Evolutionary conservation across 495 filamentous ascomycete genomes (phyloP), one percentile per base, ranked within the genome.

Genomic region (Penicillium waksmanii): DNA sequence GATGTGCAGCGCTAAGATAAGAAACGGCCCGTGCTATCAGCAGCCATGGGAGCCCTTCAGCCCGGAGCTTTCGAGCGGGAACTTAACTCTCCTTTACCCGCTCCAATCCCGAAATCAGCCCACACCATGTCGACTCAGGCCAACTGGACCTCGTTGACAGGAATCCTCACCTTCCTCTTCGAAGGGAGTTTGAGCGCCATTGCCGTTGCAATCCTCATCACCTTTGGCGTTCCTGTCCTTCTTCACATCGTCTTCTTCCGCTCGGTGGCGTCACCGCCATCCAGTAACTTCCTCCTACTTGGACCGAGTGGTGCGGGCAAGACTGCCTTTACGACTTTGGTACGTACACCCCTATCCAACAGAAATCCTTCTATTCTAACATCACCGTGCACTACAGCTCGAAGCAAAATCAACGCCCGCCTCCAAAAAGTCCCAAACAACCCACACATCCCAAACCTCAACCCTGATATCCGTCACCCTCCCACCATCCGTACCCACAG

Each of bases 251-350:
- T 90, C 64, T 84, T 97, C 68, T 90, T 91, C 72, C 79, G 79
- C 17, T 77, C 80, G 33, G 85, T 82, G 43, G 82, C 85, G 1
- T 85, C 88, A 53, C 85, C 83, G 23, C 82, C 80, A 10, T 84
- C 92, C 5, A 92, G 93, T 31, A 89, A 88, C 6, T 92, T 98
- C 72, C 78, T 98, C 3, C 85, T 98, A 15, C 67, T 94, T 50
- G 95, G 95, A 5, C 95, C 94, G 7, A 87, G 87, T 31, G 90
- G 88, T 57, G 82, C 87, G 51, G 95, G 95, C 62, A 98, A 98
- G 73, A 98, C 95, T 6, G 82, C 90, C 48, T 83, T 98, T 33
- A 76, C 93, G 10, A 92, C 92, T n/a, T 77, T 93, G 62, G 89
- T 91, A 80, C 56, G 80, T 63, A 38, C 43, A 36, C 36, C 51